phyloP scores from a whole-genome alignment of 2,329 filamentous ascomycete genomes.

The Penicillium sp. region DNA sequence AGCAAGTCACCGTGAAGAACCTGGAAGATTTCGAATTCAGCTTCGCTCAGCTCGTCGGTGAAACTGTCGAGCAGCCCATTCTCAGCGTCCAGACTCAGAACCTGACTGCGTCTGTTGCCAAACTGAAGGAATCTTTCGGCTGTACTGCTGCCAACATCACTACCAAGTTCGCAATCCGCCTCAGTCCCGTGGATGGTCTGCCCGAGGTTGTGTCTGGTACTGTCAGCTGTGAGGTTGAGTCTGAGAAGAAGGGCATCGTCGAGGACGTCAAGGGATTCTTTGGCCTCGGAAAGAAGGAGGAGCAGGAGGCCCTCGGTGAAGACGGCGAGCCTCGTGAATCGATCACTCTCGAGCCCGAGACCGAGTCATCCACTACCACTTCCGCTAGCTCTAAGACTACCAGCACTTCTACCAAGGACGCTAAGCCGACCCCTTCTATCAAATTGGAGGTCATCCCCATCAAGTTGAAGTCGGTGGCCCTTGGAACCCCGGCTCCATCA shows the following conservation, averaged over 20 bases:
- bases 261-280: conserved; percentile 96
- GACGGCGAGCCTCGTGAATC: conserved; percentile 55
- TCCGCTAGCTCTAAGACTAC: conserved; percentile 52
- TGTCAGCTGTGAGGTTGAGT: conserved; percentile 82
- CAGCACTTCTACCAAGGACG: conserved; percentile 51
- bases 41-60: conserved; percentile 70
- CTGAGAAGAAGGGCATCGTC: conserved; percentile 77
- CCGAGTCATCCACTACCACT: conserved; percentile 48
- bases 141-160: conserved; percentile 76
- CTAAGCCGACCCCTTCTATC: conserved; percentile 44
- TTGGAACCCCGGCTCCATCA: conserved; percentile 42
- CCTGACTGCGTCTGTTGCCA: conserved; percentile 77
- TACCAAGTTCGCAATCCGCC: conserved; percentile 74
- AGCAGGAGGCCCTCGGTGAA: conserved; percentile 70
- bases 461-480: conserved; percentile 52
- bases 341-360: conserved; percentile 49
- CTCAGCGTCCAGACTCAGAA: conserved; percentile 76
- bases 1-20: conserved; percentile 83
- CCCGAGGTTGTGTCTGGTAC: conserved; percentile 75
- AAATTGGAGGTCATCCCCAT: conserved; percentile 56
- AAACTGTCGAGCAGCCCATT: conserved; percentile 54
- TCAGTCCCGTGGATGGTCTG: conserved; percentile 73
- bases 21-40: conserved; percentile 77
- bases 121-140: conserved; percentile 75
- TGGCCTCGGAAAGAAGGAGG: conserved; percentile 89